These are phyloP conservation scores for Rhytidiadelphus loreus DNA, from an alignment of 225 moss, liverwort and hornwort genomes.

Conservation along the genomic window DNA sequence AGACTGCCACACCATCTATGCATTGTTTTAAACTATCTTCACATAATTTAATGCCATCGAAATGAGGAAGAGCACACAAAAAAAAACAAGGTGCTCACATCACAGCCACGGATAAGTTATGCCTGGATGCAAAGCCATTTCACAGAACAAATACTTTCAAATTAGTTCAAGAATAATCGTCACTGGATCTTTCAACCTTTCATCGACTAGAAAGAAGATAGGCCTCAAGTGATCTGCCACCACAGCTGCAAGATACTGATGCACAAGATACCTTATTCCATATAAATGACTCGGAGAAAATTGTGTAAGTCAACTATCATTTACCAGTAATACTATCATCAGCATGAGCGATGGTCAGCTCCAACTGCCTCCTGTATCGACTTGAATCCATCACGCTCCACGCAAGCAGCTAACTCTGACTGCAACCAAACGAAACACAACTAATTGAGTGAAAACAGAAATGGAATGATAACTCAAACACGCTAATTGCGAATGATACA, in stretches of 20 bases:
- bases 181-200: background rate
- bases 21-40: background rate
- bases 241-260: background rate
- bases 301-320: background rate
- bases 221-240: background rate
- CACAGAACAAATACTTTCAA: background rate
- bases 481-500: background rate
- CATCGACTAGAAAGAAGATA: background rate
- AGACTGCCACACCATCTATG: background rate
- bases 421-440: constrained; percentile 13
- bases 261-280: background rate
- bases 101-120: background rate
- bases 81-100: background rate
- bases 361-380: constrained; percentile 80
- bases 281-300: constrained; percentile 19
- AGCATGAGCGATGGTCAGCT: constrained; percentile 51
- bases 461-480: background rate
- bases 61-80: background rate
- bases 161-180: background rate
- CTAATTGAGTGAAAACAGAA: background rate
- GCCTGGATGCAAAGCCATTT: background rate
- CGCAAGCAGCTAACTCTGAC: constrained; percentile 81
- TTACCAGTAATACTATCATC: background rate
- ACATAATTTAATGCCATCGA: background rate
- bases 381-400: constrained; percentile 94